Percentiles rank a stretch among this genome's conserved stretches.
Evolutionary conservation across 129 eudicot species (phyloP).

Genomic region (Chrysanthemum lavandulifolium): DNA sequence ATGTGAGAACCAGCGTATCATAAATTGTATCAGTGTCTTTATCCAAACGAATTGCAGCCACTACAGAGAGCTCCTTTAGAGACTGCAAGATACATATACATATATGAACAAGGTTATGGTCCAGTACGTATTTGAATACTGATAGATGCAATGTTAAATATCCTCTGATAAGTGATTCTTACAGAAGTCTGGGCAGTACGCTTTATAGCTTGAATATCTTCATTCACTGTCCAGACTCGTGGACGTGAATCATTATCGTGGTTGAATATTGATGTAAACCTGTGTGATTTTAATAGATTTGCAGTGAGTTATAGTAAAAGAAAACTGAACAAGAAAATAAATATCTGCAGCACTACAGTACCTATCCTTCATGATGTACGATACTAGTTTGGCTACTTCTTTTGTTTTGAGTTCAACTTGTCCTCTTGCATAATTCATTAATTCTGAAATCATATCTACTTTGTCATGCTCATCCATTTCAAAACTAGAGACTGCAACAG

Average conservation of each 20-base stretch:
- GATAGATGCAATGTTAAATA: too few species aligned
- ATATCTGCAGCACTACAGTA: constrained; percentile 4
- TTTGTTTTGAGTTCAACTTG: constrained; percentile 65
- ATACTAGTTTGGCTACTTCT: constrained; percentile 74
- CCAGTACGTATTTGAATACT: too few species aligned
- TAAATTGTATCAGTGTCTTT: constrained; percentile 53
- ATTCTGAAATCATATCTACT: constrained; percentile 54
- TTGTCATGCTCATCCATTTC: constrained; percentile 61
- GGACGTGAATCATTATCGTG: constrained; percentile 77
- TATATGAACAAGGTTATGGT: too few species aligned
- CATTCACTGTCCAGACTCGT: constrained; percentile 83
- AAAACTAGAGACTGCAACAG: constrained; percentile 63
- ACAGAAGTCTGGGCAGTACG: constrained; percentile 72
- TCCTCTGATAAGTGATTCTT: constrained; percentile 27
- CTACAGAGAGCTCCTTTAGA: constrained; percentile 54
- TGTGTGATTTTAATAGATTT: constrained; percentile 9
- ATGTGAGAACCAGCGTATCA: constrained; percentile 43
- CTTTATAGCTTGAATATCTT: constrained; percentile 77
- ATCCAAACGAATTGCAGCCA: constrained; percentile 76
- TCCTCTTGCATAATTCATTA: constrained; percentile 65
- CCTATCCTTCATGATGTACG: constrained; percentile 84
- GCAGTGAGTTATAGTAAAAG: not conserved
- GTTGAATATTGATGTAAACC: constrained; percentile 73
- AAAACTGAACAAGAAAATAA: not conserved
- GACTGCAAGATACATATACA: too few species aligned